Evolutionary conservation across 2,329 filamentous ascomycete species (phyloP), one percentile per base, ranked within the genome.

Genomic region (Uncinocarpus reesii): DNA sequence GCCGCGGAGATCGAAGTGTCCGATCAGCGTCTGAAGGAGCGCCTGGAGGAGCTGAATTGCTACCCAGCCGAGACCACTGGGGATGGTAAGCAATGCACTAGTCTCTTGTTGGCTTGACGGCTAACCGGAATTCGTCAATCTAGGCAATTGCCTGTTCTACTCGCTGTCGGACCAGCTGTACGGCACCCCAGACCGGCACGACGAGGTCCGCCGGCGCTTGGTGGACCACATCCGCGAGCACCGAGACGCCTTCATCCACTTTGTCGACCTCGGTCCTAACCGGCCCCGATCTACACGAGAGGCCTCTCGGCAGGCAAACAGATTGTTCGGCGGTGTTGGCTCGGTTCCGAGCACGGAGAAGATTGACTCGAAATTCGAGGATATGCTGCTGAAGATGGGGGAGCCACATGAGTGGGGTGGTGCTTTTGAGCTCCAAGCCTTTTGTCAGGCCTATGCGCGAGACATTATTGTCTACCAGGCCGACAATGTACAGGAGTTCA

Each of bases 121-220:
- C 31, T 42, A 26, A 35, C 20, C n/a, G 16, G 23, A 42, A 10
- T 24, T 26, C 29, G 11, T 24, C 29, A 3, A 29, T 20, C 15
- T 55, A 83, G 81, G 80, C 56, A 83, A 83, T 67, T 84, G 81
- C 63, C 73, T 84, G 31, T 84, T 83, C 68, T 78, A 80, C 63
- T 79, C 79, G 52, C 70, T 83, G 32, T 80, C 78, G 54, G 79
- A 83, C 60, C 79, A 84, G 68, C 63, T 84, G 45, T 81, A 78
- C 60, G 80, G 79, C 53, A 65, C 75, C 58, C 75, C 80, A 58
- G 67, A 71, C 51, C 69, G 74, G 53, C 76, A 80, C 58, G 61
- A 67, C 47, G 69, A 76, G 56, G 79, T 85, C 57, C 79, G 81
- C 43, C 66, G 69, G 42, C 66, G 64, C 38, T 72, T 81, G 43